A percentile compares a stretch with the other conserved stretches of the same genome.
Conservation (phyloP, 768 basidiomycete genomes). For the Crepidotus variabilis region DNA sequence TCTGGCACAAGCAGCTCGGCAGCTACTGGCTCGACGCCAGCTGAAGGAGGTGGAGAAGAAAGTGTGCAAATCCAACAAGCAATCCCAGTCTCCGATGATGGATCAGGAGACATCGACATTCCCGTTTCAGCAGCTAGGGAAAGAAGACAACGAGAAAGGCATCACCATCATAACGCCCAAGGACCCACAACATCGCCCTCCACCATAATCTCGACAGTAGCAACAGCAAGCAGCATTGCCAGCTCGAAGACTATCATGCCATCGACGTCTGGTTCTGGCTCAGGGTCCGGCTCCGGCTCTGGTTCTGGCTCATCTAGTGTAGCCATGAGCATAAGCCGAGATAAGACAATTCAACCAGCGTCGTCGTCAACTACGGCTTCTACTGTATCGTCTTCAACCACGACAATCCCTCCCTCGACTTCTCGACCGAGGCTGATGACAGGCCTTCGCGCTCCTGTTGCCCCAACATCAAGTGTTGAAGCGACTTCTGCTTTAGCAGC, state of each 20-base stretch:
- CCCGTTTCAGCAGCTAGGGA: not conserved
- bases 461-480: not conserved
- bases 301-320: not conserved
- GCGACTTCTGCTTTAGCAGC: not conserved
- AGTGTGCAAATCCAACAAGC: not conserved
- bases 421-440: not conserved
- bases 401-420: not conserved
- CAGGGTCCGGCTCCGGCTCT: not conserved
- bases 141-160: conserved; percentile 3
- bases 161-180: conserved; percentile 1
- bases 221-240: not conserved
- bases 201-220: not conserved
- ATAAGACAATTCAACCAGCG: not conserved
- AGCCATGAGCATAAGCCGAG: not conserved
- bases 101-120: not conserved
- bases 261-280: not conserved
- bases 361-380: not conserved
- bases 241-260: not conserved
- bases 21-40: conserved; percentile 3
- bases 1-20: conserved; percentile 5
- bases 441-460: not conserved
- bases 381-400: not conserved
- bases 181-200: not conserved
- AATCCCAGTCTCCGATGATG: conserved; percentile 4
- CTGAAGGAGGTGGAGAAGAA: conserved; percentile 5